Evolutionary conservation across 2,329 filamentous ascomycete genomes (phyloP), one percentile per base, ranked within the genome.

Genomic region (Trichophyton benhamiae): DNA sequence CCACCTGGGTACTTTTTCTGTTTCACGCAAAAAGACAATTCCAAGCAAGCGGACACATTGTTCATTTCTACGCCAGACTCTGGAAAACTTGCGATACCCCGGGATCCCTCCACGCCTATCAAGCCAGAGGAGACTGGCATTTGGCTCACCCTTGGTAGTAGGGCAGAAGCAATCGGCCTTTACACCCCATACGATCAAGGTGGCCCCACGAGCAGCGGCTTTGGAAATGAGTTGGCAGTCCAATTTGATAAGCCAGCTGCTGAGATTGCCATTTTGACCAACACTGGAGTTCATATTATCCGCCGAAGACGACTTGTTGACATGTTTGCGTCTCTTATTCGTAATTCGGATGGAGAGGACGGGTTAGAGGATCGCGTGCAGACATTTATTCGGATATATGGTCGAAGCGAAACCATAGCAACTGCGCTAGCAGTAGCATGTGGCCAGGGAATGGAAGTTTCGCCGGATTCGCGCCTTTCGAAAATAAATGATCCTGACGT

Each of bases 191-290:
- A 88, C 0, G 92, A 91, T 67, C 81, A 84, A 15, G 87, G 88
- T 8, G 81, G 85, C 0, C 76, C 76, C 9, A 82, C 83, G 27
- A 88, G 89, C 0, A 71, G 84, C 22, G 92, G 91, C 0, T 97
- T 96, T 68, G 91, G 92, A 9, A 99, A 99, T 67, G 94, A 99
- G 75, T 79, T 97, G 61, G 90, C 94, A 1, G 87, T 95, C n/a
- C 95, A 99, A 68, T 99, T 94, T 68, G 94, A 99, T 69, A 82
- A 88, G 63, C 79, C 85, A 0, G 82, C 87, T 0, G 85, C 87
- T 58, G 92, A 99, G 70, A 85, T 97, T 65, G 94, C 92, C 0
- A 84, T 99, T 55, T 80, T 99, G 60, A 97, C 94, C 36, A 95
- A 94, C 68, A 90, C 84, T 13, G 94, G 94, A 2, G 84, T 99